phyloP scores from a whole-genome alignment of 495 filamentous ascomycete species.

The Penicillium daleae region DNA sequence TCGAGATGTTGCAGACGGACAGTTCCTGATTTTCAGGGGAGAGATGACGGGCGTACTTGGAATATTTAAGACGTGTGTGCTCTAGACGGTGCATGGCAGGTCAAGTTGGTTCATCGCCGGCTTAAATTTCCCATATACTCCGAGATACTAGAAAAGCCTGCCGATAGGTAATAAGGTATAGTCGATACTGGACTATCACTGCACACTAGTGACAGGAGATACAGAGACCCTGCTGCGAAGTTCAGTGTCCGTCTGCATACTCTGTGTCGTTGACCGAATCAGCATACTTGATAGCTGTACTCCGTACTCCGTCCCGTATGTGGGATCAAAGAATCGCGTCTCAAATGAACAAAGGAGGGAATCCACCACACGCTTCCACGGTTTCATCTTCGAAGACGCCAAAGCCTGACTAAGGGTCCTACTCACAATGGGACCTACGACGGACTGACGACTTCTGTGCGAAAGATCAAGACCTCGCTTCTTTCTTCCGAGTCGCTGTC shows the following conservation, averaged over 20 bases:
- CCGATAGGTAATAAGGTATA: too few species aligned
- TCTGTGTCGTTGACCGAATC: too few species aligned
- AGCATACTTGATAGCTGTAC: too few species aligned
- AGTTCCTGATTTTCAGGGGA: not conserved
- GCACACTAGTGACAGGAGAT: not conserved
- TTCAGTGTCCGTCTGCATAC: too few species aligned
- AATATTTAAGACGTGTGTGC: too few species aligned
- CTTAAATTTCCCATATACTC: not conserved
- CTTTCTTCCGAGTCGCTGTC: not conserved
- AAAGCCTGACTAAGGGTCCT: too few species aligned
- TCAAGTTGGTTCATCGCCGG: not conserved
- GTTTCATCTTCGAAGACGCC: slow-evolving; percentile 8
- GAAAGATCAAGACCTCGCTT: not conserved
- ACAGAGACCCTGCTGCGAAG: too few species aligned
- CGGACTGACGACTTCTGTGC: not conserved
- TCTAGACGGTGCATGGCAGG: not conserved
- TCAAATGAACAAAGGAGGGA: slow-evolving; percentile 16
- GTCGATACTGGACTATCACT: not conserved
- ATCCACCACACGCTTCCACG: slow-evolving; percentile 7
- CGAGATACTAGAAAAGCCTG: not conserved
- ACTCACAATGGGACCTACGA: not conserved
- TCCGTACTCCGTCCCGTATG: too few species aligned
- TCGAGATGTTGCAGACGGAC: too few species aligned
- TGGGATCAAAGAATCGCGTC: not conserved
- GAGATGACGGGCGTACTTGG: too few species aligned